Evolutionary conservation across 192 early-diverging fungal genomes (phyloP), one percentile per base, ranked within the genome.

Genomic region (Coemansia sp.): DNA sequence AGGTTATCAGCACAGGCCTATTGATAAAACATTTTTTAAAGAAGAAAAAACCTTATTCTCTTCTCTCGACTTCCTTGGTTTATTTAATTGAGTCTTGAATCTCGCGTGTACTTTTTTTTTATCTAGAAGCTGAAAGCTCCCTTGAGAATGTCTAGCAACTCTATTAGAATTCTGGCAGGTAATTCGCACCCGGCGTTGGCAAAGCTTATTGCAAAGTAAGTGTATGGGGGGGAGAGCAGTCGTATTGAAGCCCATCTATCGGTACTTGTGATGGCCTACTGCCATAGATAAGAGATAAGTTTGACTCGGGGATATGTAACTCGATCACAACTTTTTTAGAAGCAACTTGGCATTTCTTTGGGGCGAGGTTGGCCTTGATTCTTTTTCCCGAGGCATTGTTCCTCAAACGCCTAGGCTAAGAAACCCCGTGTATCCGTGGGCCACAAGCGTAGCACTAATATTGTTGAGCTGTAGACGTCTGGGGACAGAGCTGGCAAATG

Each of bases 101-200:
- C 30, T 51, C 15, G 41, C 41, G 15, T 42, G 41, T 51, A 42
- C 30, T 47, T 17, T 47, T 47, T 17, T 47, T 39, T n/a, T 28
- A 6, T 20, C 18, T 23, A 26, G 23, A 26, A 26, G 18, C 26
- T 28, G 0, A 17, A 9, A 14, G 11, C 14, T 17, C 37, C 8
- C 31, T 12, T 14, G 30, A 31, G 15, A 58, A 88, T 90, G 88
- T 76, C 87, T 48, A 83, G 88, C 68, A 97, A 96, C 81, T 89
- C 88, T 39, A 98, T 98, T 75, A 93, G 94, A 70, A 93, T 98
- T 70, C 92, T 98, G 59, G 82, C 95, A 9, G 95, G 95, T 47
- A 98, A 96, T 79, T 93, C 93, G 17, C 95, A 98, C 80, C 84
- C 90, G 49, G 92, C 91, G 45, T 88, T 98, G 62, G 90, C 95